Percentiles rank a stretch among this genome's conserved stretches.
Evolutionary conservation across 805 yeast species (phyloP).

Genomic region (Kodamaea neixiangensis): DNA sequence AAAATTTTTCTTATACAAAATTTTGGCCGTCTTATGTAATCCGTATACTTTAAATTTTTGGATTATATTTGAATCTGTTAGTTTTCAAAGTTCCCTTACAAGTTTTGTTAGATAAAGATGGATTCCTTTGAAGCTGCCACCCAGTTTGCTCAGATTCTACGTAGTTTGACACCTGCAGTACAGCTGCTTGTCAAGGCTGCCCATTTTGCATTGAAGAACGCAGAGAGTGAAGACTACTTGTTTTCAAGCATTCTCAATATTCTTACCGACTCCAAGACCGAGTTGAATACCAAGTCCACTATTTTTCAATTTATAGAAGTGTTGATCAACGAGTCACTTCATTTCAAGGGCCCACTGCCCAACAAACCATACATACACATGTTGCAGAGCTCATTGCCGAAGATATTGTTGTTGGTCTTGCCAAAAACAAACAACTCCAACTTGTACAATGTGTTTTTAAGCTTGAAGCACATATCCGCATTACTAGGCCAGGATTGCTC

Average conservation of each 20-base stretch:
- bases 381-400: slow-evolving; percentile 36
- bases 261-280: slow-evolving; percentile 46
- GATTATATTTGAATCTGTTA: no score
- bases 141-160: slow-evolving; percentile 68
- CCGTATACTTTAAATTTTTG: no score
- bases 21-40: background rate
- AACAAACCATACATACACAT: slow-evolving; percentile 41
- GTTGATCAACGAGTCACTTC: slow-evolving; percentile 44
- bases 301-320: slow-evolving; percentile 70
- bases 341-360: slow-evolving; percentile 35
- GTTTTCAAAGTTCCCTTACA: no score
- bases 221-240: slow-evolving; percentile 66
- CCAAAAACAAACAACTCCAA: slow-evolving; percentile 40
- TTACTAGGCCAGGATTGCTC: slow-evolving; percentile 32
- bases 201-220: slow-evolving; percentile 55
- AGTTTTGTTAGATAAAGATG: slow-evolving; percentile 44
- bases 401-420: slow-evolving; percentile 33
- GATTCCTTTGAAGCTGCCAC: slow-evolving; percentile 87
- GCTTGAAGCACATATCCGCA: slow-evolving; percentile 39
- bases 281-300: slow-evolving; percentile 64
- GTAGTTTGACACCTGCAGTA: slow-evolving; percentile 63
- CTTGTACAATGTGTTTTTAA: slow-evolving; percentile 36
- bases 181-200: slow-evolving; percentile 53
- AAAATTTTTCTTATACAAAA: slow-evolving; percentile 6
- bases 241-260: slow-evolving; percentile 67